Evolutionary conservation across 164 flowering plant species (phyloP), one percentile per base, ranked within the genome.

Genomic region (Amborella trichopoda): DNA sequence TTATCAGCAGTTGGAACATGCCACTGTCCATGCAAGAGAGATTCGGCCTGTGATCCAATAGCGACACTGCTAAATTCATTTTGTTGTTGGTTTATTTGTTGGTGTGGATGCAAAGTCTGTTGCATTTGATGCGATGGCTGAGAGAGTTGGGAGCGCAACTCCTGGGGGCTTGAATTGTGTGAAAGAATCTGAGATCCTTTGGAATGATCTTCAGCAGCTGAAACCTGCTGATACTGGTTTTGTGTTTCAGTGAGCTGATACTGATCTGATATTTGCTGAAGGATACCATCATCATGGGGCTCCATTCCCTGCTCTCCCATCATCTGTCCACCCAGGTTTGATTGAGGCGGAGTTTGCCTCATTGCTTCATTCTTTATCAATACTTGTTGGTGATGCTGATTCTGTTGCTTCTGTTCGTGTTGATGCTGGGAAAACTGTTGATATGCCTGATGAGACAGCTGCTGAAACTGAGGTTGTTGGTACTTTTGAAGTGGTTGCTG

Each of bases 241-340:
- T 79, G 83, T 34, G 71, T 34, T 49, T 76, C 83, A 50, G 94
- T 24, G 45, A 71, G 61, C 20, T 74, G 81, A 46, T 70, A 80
- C 2, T 70, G 78, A 34, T 76, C 83, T 25, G 79, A 34, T 44
- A 56, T 57, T 46, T 72, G 84, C 17, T 77, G 54, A 11, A 61
- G 76, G 49, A 75, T 23, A 58, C 48, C 59, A 53, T 73, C 83
- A 55, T 49, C 60, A 41, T 49, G 70, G 39, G 58, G 64, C 47
- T 73, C 89, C 30, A 60, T 49, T 45, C 67, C 71, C 56, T 65
- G 71, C 54, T 80, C 94, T 42, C 60, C 45, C 55, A 78, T 72
- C 22, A 68, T 61, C 50, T 71, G 84, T 55, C 50, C 59, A 24
- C 64, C 66, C 24, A 64, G 22, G 60, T 69, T 71, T 28, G 88